Conservation (phyloP, 352 stramenopile species). For the Lagenidium sp. region DNA sequence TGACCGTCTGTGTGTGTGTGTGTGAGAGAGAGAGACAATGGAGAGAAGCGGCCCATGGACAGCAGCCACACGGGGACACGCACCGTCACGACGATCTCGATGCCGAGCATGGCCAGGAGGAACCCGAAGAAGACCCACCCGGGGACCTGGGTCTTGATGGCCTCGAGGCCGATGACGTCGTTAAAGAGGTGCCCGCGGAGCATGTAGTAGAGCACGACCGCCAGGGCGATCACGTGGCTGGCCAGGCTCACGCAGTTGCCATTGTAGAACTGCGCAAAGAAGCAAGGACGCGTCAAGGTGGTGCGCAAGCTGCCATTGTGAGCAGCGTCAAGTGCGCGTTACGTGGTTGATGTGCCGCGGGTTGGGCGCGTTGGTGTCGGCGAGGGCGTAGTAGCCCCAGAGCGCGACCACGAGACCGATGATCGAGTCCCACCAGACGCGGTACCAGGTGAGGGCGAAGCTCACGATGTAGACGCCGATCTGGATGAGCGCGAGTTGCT, state of each 20-base stretch:
- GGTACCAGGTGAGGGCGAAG: conserved; percentile 74
- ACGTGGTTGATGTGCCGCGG: conserved; percentile 18
- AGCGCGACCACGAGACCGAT: conserved; percentile 36
- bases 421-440: conserved; percentile 73
- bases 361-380: conserved; percentile 36
- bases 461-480: conserved; percentile 40
- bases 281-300: background rate
- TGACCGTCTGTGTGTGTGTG: conserved; percentile 34
- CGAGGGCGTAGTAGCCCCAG: conserved; percentile 47
- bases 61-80: no score
- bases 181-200: conserved; percentile 45
- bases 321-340: no score
- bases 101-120: conserved; percentile 38
- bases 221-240: conserved; percentile 50
- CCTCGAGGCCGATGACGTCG: conserved; percentile 25
- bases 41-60: no score
- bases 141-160: conserved; percentile 14
- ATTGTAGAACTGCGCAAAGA: conserved; percentile 64
- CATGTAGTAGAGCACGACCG: conserved; percentile 45
- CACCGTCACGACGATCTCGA: conserved; percentile 58
- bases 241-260: conserved; percentile 38
- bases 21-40: no score
- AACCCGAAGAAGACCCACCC: conserved; percentile 53
- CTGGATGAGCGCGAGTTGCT: conserved; percentile 43
- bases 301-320: background rate